Percentiles rank a stretch among this genome's conserved stretches.
Conservation (phyloP, 1,284 basidiomycete species). For the Afroboletus lepidellus region DNA sequence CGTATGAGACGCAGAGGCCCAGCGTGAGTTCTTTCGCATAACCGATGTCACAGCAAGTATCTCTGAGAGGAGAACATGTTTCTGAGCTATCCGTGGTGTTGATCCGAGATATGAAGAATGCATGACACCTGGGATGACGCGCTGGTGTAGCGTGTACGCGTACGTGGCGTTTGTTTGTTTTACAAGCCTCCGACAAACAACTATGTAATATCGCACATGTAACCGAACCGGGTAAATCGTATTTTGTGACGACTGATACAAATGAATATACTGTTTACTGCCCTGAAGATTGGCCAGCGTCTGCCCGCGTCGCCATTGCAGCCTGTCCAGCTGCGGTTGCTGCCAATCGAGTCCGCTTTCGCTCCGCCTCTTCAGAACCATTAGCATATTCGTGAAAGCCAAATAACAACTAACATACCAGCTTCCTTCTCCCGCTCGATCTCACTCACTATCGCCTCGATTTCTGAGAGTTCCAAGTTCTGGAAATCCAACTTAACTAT, state of each 20-base stretch:
- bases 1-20: conserved; percentile 72
- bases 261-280: conserved; percentile 28
- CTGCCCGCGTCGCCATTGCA: conserved; percentile 69
- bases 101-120: conserved; percentile 11
- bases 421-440: conserved; percentile 97
- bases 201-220: background rate
- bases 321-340: conserved; percentile 70
- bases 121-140: conserved; percentile 13
- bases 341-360: conserved; percentile 82
- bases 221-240: background rate
- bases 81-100: conserved; percentile 44
- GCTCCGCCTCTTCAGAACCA: conserved; percentile 86
- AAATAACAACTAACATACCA: conserved; percentile 46
- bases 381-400: conserved; percentile 67
- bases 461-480: conserved; percentile 84
- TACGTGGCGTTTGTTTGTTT: conserved; percentile 20
- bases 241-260: conserved; percentile 18
- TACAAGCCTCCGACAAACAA: conserved; percentile 23
- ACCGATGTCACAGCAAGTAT: conserved; percentile 89
- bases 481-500: conserved; percentile 33
- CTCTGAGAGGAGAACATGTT: conserved; percentile 85
- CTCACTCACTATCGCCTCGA: conserved; percentile 86
- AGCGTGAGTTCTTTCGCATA: conserved; percentile 97
- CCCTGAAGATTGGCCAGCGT: conserved; percentile 40
- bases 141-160: background rate